Base-by-base conservation (phyloP, 148 eudicot species). In the Amaranthus cruentus region DNA sequence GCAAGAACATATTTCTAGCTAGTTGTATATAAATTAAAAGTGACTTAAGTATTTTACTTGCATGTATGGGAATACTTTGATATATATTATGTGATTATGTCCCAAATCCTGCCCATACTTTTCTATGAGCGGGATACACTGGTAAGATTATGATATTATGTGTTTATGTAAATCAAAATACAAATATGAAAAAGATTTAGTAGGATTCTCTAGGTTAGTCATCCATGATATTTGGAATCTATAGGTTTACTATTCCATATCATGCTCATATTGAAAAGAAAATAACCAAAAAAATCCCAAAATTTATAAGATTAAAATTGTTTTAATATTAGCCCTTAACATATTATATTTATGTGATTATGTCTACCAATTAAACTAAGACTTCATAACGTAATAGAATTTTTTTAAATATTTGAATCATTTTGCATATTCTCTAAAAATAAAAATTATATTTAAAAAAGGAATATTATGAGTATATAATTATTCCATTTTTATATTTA, bases 381-480 rank as follows among this genome's bases (percentile, higher is more conserved):
- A 56, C 15, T 56, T 55, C 21, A 3, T 7, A 57, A 14, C 5
- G 3, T 4, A 60, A 3, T 28, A 6, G 46, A 7, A 60, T 10
- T 21, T 21, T 9, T 7, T 60, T 21, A 12, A 28, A 21, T 18
- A 0, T 60, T 47, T 48, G 69, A 66, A 66, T 66, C 69, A 48
- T 28, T 4, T 66, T 66, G 69, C 69, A 66, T 66, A 49, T 66
- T 66, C 69, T 66, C 55, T 47, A 49, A 47, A 48, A 46, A 65
- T 66, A 47, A 3, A 15, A 6, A 14, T 18, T 14, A 6, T 8
- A 14, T 4, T 64, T 66, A 3, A 6, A 15, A n/a, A 48, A 10
- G 7, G 55, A 49, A 66, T 66, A 66, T 65, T 14, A 66, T 66
- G 18, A 49, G 68, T 9, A 62, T 47, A 46, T 47, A 47, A 28